Conservation (phyloP, 2,329 filamentous ascomycete genomes). For the Coniochaeta prunicola region DNA sequence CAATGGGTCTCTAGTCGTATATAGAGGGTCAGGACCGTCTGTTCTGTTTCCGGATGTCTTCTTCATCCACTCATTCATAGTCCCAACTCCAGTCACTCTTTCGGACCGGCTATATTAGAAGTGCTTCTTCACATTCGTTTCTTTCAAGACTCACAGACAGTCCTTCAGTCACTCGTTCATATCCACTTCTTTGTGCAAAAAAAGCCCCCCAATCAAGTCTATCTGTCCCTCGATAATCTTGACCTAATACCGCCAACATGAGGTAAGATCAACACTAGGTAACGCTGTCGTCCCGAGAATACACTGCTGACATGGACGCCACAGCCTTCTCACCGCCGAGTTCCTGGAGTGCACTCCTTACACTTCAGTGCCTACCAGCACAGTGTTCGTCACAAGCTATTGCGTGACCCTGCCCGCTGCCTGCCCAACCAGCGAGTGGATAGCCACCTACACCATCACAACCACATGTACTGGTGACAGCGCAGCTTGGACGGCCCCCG, state of each 20-base stretch:
- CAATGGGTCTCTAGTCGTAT: not conserved
- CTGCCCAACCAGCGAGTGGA: constrained; percentile 28
- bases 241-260: constrained; percentile 9
- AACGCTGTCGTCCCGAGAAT: not conserved
- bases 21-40: not conserved
- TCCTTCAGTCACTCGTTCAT: not conserved
- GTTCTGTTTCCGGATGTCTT: constrained; percentile 2
- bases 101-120: constrained; percentile 2
- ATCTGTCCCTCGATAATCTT: not conserved
- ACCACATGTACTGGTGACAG: constrained; percentile 25
- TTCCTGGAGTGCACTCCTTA: constrained; percentile 3
- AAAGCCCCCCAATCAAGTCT: not conserved
- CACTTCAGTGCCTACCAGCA: not conserved
- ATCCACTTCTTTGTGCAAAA: not conserved
- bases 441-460: constrained; percentile 32
- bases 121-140: constrained; percentile 2
- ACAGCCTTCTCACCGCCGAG: not conserved
- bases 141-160: not conserved
- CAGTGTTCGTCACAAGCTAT: constrained; percentile 28
- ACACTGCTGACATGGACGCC: not conserved
- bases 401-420: constrained; percentile 27
- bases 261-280: constrained; percentile 5
- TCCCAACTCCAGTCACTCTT: constrained; percentile 5
- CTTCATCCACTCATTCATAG: constrained; percentile 2
- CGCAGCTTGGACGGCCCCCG: constrained; percentile 18